A percentile compares a stretch with the other conserved stretches of the same genome.
Evolutionary conservation across 768 basidiomycete species (phyloP).

Genomic region (Phallus indusiatus): DNA sequence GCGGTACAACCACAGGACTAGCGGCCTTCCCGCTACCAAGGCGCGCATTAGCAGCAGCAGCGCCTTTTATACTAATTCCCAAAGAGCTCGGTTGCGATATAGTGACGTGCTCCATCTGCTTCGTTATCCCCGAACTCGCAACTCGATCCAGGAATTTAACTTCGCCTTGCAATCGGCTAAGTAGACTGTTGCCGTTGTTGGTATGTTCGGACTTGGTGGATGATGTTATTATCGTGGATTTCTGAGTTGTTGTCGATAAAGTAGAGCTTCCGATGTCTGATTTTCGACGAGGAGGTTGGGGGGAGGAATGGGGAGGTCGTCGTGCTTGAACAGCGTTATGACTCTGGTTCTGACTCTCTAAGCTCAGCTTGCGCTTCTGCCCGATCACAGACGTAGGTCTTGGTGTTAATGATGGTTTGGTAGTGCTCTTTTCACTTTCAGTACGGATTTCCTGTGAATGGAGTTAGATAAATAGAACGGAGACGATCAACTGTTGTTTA

Average conservation of each 20-base stretch:
- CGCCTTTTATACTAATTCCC: background rate
- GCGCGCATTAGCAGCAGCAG: background rate
- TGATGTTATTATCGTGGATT: background rate
- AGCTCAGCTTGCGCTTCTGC: conserved; percentile 2
- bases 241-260: background rate
- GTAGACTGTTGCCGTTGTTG: background rate
- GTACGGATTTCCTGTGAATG: conserved; percentile 1
- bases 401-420: background rate
- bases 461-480: background rate
- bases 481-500: background rate
- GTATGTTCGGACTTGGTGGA: background rate
- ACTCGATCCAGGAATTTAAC: background rate
- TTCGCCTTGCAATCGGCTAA: background rate
- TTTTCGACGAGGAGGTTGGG: background rate
- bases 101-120: background rate
- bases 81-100: background rate
- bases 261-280: background rate
- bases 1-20: background rate
- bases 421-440: background rate
- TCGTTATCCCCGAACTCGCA: background rate
- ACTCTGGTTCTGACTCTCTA: background rate
- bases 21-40: too few relatives aligned
- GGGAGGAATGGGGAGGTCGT: background rate
- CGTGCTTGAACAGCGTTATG: background rate
- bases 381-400: background rate